These are phyloP conservation scores for Cucumis melo DNA, from an alignment of 306 rosid genomes.

Conservation along the genomic window DNA sequence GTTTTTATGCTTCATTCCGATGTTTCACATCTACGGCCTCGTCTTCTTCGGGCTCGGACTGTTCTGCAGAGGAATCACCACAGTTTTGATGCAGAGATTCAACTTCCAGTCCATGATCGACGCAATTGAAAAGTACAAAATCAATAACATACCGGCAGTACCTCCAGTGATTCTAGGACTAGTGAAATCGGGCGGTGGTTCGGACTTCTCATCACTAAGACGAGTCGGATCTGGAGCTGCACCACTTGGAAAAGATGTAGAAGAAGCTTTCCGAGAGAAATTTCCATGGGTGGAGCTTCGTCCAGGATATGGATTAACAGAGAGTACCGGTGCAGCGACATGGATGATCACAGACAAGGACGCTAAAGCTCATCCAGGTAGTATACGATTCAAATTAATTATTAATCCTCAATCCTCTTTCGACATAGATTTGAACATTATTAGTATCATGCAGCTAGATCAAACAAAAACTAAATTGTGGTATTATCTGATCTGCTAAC, in stretches of 20 bases:
- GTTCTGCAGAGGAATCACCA: conserved; percentile 39
- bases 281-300: conserved; percentile 85
- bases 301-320: conserved; percentile 81
- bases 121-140: conserved; percentile 39
- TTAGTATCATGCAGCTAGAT: background rate
- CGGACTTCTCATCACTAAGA: conserved; percentile 45
- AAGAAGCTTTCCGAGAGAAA: conserved; percentile 36
- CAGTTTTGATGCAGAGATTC: conserved; percentile 49
- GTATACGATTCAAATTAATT: background rate
- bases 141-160: conserved; percentile 62
- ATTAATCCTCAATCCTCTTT: too few species aligned
- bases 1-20: conserved; percentile 73
- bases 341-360: conserved; percentile 27
- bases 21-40: conserved; percentile 79
- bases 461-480: background rate
- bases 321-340: conserved; percentile 47
- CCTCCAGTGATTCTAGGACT: conserved; percentile 75
- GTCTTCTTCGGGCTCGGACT: conserved; percentile 59
- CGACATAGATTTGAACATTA: background rate
- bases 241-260: conserved; percentile 59
- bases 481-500: background rate
- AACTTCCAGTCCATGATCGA: conserved; percentile 43
- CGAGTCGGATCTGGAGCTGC: conserved; percentile 77
- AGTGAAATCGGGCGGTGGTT: conserved; percentile 26
- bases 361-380: conserved; percentile 30